Percentiles rank a stretch among this genome's conserved stretches.
Evolutionary conservation across 371 early-diverging fungal genomes (phyloP).

Genomic region (Rhizopus arrhizus): DNA sequence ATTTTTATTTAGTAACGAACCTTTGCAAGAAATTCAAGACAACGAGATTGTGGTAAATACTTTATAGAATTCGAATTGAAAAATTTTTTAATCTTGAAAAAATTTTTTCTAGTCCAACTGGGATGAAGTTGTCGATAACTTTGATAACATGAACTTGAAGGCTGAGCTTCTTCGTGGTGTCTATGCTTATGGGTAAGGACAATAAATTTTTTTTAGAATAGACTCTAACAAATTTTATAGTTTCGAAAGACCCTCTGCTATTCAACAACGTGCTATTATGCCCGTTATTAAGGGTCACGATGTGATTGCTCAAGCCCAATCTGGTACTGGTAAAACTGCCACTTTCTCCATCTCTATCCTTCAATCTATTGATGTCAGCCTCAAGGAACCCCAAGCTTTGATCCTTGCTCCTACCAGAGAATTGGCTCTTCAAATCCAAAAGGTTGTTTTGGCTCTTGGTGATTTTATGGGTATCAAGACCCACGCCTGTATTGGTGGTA

Average conservation of each 20-base stretch:
- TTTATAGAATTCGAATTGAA: neutral
- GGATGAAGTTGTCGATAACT: conserved; percentile 77
- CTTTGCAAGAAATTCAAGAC: conserved; percentile 44
- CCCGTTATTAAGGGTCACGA: conserved; percentile 84
- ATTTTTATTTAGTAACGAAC: conserved; percentile 30
- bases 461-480: conserved; percentile 81
- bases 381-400: conserved; percentile 83
- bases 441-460: conserved; percentile 82
- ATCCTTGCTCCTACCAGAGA: conserved; percentile 93
- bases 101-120: conserved; percentile 63
- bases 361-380: conserved; percentile 77
- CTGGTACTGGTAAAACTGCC: conserved; percentile 98
- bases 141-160: conserved; percentile 85
- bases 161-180: conserved; percentile 86
- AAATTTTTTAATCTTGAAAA: neutral
- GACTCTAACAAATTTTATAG: conserved; percentile 26
- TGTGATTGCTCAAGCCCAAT: conserved; percentile 95
- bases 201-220: neutral
- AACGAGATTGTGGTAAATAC: conserved; percentile 50
- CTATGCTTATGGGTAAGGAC: conserved; percentile 80
- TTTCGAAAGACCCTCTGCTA: conserved; percentile 89
- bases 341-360: conserved; percentile 93
- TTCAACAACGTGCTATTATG: conserved; percentile 92
- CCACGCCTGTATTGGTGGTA: conserved; percentile 92
- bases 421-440: conserved; percentile 89